A percentile compares a stretch with the other conserved stretches of the same genome.
phyloP scores from a whole-genome alignment of 2,329 filamentous ascomycete species.

The Capronia coronata region DNA sequence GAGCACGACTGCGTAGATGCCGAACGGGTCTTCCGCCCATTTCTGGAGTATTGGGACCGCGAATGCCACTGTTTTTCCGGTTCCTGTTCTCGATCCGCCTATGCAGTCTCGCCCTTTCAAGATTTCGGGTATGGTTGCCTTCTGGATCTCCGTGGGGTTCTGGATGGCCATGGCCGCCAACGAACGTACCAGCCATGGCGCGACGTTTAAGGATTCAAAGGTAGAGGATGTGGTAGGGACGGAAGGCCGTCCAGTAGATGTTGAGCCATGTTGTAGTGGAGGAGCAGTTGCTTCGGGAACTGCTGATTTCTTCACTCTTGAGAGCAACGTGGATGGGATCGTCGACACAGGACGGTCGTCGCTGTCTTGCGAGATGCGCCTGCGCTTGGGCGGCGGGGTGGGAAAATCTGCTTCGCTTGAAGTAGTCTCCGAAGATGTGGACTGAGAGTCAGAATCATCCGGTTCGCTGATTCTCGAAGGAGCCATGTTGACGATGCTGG shows the following conservation, averaged over 20 bases:
- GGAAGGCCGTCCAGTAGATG: background rate
- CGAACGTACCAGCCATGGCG: slow-evolving; percentile 82
- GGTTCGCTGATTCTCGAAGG: background rate
- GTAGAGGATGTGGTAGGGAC: slow-evolving; percentile 42
- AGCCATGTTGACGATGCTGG: slow-evolving; percentile 5
- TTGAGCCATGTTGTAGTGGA: background rate
- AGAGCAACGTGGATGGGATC: slow-evolving; percentile 2
- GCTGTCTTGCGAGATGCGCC: slow-evolving; percentile 21
- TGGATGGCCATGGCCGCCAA: slow-evolving; percentile 73
- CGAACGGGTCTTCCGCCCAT: slow-evolving; percentile 86
- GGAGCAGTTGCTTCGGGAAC: background rate
- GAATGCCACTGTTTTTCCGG: slow-evolving; percentile 95
- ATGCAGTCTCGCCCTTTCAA: slow-evolving; percentile 88
- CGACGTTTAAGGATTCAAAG: slow-evolving; percentile 66
- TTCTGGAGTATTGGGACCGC: slow-evolving; percentile 88
- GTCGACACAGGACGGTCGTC: background rate
- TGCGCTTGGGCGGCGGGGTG: slow-evolving; percentile 22
- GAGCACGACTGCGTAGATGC: slow-evolving; percentile 81
- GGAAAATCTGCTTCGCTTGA: slow-evolving; percentile 13
- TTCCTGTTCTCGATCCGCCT: slow-evolving; percentile 88
- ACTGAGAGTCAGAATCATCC: background rate
- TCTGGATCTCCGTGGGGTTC: slow-evolving; percentile 86
- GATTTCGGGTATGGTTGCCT: slow-evolving; percentile 86
- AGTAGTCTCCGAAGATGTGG: background rate
- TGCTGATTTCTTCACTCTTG: slow-evolving; percentile 14